phyloP scores from a whole-genome alignment of 2,329 filamentous ascomycete genomes.

The Lanzia echinophila region DNA sequence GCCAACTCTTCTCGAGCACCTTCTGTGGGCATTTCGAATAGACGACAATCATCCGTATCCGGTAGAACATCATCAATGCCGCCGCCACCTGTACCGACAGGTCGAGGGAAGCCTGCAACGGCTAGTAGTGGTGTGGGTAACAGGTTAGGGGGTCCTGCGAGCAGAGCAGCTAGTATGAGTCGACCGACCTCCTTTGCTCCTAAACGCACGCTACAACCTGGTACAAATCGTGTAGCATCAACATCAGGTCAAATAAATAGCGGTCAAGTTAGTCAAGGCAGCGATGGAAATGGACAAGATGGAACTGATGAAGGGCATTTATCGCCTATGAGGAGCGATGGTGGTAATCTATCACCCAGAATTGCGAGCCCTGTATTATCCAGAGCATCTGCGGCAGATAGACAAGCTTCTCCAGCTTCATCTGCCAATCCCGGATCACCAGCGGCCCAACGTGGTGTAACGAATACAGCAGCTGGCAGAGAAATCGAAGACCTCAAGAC shows the following conservation, averaged over 20 bases:
- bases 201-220: conserved; percentile 26
- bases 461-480: conserved; percentile 32
- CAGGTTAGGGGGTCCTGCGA: conserved; percentile 17
- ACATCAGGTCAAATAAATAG: conserved; percentile 28
- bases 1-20: conserved; percentile 44
- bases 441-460: conserved; percentile 18
- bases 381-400: conserved; percentile 20
- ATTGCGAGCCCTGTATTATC: conserved; percentile 25
- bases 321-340: conserved; percentile 47
- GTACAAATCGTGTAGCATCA: conserved; percentile 24
- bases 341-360: conserved; percentile 26
- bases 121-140: conserved; percentile 31
- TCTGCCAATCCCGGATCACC: conserved; percentile 22
- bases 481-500: conserved; percentile 85
- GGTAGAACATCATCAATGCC: conserved; percentile 62
- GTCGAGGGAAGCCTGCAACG: conserved; percentile 33
- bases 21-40: conserved; percentile 36
- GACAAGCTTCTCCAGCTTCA: conserved; percentile 20
- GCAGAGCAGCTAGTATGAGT: conserved; percentile 14
- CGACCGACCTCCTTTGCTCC: conserved; percentile 24
- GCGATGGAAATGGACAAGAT: conserved; percentile 25
- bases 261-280: conserved; percentile 20
- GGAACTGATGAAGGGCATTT: conserved; percentile 20
- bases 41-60: conserved; percentile 49
- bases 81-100: conserved; percentile 42